Conservation (phyloP, 345 rosid species). For the Raphanus sativus region DNA sequence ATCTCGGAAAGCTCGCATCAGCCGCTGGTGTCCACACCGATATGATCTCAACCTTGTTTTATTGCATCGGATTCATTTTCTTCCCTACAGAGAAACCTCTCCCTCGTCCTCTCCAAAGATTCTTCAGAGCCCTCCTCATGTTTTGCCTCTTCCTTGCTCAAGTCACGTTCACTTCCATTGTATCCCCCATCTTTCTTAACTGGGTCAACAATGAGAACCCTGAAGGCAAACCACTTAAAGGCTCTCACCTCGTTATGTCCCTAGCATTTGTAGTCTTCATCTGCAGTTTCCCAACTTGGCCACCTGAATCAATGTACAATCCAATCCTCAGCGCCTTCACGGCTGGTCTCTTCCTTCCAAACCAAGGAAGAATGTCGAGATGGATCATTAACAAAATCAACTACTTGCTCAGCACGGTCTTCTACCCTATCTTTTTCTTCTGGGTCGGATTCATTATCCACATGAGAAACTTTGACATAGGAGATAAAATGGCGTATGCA, state of each 20-base stretch:
- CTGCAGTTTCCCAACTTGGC: conserved; percentile 62
- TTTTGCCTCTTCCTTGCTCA: conserved; percentile 57
- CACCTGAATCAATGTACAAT: conserved; percentile 55
- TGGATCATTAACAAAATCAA: conserved; percentile 90
- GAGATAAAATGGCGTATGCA: conserved; percentile 50
- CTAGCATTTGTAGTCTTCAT: conserved; percentile 70
- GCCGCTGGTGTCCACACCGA: conserved; percentile 81
- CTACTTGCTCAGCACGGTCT: conserved; percentile 60
- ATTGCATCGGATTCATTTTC: conserved; percentile 53
- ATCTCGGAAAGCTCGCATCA: conserved; percentile 79
- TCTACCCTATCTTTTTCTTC: conserved; percentile 83
- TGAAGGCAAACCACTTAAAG: conserved; percentile 90
- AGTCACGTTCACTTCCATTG: conserved; percentile 56
- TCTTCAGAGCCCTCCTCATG: conserved; percentile 42
- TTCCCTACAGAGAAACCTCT: conserved; percentile 30
- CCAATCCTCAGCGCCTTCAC: conserved; percentile 79
- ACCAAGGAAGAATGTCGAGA: conserved; percentile 81
- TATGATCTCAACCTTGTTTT: conserved; percentile 63
- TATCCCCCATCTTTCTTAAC: conserved; percentile 71
- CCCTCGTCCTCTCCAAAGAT: conserved; percentile 17
- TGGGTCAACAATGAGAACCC: conserved; percentile 98
- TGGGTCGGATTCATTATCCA: conserved; percentile 78
- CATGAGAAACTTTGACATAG: conserved; percentile 41
- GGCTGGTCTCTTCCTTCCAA: conserved; percentile 82
- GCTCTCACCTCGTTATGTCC: conserved; percentile 84